Conservation (phyloP, 2,329 filamentous ascomycete genomes). For the Pseudocercospora crystallina region DNA sequence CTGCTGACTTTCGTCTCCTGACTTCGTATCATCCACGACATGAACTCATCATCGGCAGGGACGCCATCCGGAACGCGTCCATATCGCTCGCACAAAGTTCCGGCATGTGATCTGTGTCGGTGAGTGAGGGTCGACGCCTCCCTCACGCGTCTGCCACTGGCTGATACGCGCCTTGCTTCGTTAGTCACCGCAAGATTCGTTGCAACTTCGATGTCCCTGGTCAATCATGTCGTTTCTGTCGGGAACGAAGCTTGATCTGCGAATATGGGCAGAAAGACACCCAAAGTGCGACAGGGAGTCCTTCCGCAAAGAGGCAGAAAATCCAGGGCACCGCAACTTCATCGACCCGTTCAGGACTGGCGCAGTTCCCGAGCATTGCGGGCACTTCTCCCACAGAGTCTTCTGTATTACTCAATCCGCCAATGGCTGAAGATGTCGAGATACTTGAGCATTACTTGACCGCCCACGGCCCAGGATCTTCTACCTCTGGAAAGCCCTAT, state of each 20-base stretch:
- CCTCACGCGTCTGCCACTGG: too few relatives aligned
- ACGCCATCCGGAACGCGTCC: slow-evolving; percentile 28
- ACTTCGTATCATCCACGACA: too few relatives aligned
- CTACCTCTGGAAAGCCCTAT: slow-evolving; percentile 42
- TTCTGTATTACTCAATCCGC: slow-evolving; percentile 41
- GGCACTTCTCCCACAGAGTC: slow-evolving; percentile 33
- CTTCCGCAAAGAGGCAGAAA: slow-evolving; percentile 13
- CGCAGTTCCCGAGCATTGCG: slow-evolving; percentile 28
- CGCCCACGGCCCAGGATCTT: slow-evolving; percentile 28
- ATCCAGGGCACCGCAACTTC: slow-evolving; percentile 1
- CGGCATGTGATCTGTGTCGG: slow-evolving; percentile 4
- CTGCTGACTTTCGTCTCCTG: too few relatives aligned
- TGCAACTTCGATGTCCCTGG: slow-evolving; percentile 43
- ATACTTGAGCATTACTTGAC: slow-evolving; percentile 42
- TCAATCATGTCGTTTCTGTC: slow-evolving; percentile 41
- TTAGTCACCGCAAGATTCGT: slow-evolving; percentile 37
- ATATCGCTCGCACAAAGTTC: slow-evolving; percentile 37
- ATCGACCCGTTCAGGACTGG: neutral
- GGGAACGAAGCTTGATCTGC: slow-evolving; percentile 39
- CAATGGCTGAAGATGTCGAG: slow-evolving; percentile 43
- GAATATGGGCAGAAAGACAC: slow-evolving; percentile 29
- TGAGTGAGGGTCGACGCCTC: too few relatives aligned
- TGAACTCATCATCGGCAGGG: too few relatives aligned
- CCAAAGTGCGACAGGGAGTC: too few relatives aligned
- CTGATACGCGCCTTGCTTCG: too few relatives aligned